Evolutionary conservation across 2,329 filamentous ascomycete species (phyloP), one percentile per base, ranked within the genome.

Genomic region (Fusarium sulawesiense): DNA sequence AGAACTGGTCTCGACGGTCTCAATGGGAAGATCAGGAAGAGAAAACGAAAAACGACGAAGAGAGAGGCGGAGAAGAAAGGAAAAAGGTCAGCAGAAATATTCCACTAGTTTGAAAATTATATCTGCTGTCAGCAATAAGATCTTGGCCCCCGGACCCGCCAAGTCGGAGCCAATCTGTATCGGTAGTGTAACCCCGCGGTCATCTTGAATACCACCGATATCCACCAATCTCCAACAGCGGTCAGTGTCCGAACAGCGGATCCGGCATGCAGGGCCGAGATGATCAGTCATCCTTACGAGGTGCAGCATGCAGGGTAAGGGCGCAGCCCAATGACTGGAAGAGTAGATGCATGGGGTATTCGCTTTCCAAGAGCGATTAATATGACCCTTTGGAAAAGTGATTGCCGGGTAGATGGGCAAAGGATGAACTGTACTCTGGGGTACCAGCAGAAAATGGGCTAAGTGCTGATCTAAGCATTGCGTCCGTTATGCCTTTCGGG

Each of bases 11-110:
- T 16, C 9, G 27, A 11, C 0, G 6, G 0, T 1, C 7, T 37
- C 1, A 1, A 7, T 8, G 2, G 11, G 1, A 9, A 7, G 6
- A 5, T n/a, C 1, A 2, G 1, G 3, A 1, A 9, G 21, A 1
- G 8, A 4, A 4, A 6, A 18, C 3, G 6, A 2, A 20, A 14
- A 12, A 3, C 4, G 4, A 7, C 10, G 2, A 25, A 13, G n/a
- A 5, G 6, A 2, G 4, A 21, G 3, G 10, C 10, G 29, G 16
- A 20, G 20, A 60, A n/a, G 25, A 13, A 16, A 12, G 13, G 20
- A 32, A 0, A 41, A 4, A 7, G 18, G 23, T 14, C 30, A 20
- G 9, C 3, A 20, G 14, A 37, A n/a, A 37, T 37, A 37, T n/a
- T 37, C 2, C 0, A 37, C 18, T 6, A 37, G 18, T 6, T 37